These are phyloP conservation scores for Moricandia moricandioides DNA, from an alignment of 345 rosid species.

Conservation along the genomic window DNA sequence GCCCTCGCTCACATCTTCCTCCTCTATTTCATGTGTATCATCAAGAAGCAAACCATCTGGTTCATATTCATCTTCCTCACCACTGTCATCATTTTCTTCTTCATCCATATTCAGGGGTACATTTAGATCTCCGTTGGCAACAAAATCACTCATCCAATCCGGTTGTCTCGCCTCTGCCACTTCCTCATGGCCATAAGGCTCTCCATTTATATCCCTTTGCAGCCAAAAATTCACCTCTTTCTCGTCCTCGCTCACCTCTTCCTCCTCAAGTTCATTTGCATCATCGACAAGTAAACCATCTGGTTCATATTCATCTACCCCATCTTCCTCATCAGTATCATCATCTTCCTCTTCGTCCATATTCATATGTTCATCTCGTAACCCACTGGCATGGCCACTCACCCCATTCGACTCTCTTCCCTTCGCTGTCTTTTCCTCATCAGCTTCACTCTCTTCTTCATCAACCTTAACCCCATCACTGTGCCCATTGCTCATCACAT, in stretches of 20 bases:
- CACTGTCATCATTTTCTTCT: not conserved
- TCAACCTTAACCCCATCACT: constrained; percentile 13
- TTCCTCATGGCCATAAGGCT: not conserved
- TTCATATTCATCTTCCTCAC: not conserved
- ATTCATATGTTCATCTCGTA: not conserved
- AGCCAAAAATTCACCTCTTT: not conserved
- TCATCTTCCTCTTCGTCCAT: not conserved
- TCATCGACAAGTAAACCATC: not conserved
- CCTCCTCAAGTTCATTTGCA: not conserved
- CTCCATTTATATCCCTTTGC: not conserved
- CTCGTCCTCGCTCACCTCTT: not conserved
- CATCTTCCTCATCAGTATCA: not conserved
- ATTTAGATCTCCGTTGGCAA: not conserved
- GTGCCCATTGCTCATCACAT: not conserved
- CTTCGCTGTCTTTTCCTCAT: constrained; percentile 34
- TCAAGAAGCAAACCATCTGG: not conserved
- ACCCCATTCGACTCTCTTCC: not conserved
- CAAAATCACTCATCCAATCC: not conserved
- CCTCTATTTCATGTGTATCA: not conserved
- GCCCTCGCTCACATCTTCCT: not conserved
- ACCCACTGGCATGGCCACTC: not conserved
- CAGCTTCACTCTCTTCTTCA: constrained; percentile 46
- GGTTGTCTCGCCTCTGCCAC: not conserved
- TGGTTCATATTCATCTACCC: not conserved
- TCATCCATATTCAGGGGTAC: not conserved